Base-by-base conservation (phyloP, 192 early-diverging fungal species). In the Lobosporangium transversale region DNA sequence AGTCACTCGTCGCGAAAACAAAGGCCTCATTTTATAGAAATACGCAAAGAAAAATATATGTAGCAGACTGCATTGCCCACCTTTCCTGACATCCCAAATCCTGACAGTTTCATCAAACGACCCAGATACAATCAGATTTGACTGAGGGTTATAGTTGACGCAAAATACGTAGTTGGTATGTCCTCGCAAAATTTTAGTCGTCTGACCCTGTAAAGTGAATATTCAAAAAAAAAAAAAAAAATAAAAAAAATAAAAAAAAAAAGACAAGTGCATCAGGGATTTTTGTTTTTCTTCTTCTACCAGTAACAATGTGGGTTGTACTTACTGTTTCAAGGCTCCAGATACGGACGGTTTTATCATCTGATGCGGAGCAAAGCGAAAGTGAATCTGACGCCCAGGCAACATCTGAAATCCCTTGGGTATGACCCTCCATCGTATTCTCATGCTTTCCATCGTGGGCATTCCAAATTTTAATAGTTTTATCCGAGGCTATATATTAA, bases 161-260 rank as follows among this genome's bases (percentile, higher is more conserved):
- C 95, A 97, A 75, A 97, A 99, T 23, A 99, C 98, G 68, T 94
- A 97, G 82, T 97, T 92, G 4, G 94, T 92, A 78, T 99, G 98
- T 8, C 98, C 98, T 43, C 87, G 88, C 50, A 99, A 79, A 2
- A 92, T 84, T 62, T 92, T 90, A 4, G 92, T 83, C 10, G 93
- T 85, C 31, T 86, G 83, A 18, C 92, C 81, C 84, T 92, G 56
- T n/a, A n/a, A n/a, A n/a, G n/a, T n/a, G n/a, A 47, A 50, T 29
- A 53, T 42, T 4, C 11, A 31, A 45, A 64, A 20, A 6, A 24
- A 18, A 67, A 29, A 1, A 50, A 24, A 31, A 40, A 40, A 31
- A 51, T 50, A 42, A 49, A 79, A 33, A 66, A 66, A 40, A 21
- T 26, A 49, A 26, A 20, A n/a, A 4, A 78, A 50, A 53, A 44